Evolutionary conservation across 345 rosid genomes (phyloP).

Genomic region (Heritiera littoralis): DNA sequence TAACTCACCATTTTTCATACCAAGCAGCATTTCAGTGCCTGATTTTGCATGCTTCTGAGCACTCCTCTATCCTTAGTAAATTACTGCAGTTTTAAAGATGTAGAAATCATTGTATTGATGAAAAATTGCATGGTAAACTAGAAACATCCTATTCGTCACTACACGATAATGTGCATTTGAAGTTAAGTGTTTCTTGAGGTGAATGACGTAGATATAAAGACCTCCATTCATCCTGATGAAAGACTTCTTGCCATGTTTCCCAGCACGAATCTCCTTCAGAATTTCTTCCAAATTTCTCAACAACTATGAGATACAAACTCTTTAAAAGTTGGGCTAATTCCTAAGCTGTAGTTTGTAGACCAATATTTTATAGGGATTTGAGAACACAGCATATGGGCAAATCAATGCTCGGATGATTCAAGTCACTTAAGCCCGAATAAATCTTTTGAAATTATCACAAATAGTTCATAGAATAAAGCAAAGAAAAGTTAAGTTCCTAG

Average conservation of each 20-base stretch:
- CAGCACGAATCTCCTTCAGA: conserved; percentile 89
- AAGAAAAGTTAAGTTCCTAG: conserved; percentile 55
- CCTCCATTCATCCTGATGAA: conserved; percentile 99
- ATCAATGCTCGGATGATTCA: neutral
- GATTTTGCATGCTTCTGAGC: conserved; percentile 98
- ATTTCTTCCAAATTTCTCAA: conserved; percentile 94
- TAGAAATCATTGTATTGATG: neutral
- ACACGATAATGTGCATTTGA: neutral
- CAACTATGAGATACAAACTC: conserved; percentile 54
- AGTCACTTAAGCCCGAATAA: neutral
- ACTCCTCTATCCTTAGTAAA: conserved; percentile 94
- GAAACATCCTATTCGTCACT: neutral
- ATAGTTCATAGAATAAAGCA: conserved; percentile 10
- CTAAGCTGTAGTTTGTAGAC: no score
- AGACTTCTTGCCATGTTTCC: conserved; percentile 99
- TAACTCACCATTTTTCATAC: conserved; percentile 92
- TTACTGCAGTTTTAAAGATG: conserved; percentile 59
- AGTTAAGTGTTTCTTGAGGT: neutral
- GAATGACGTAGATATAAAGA: conserved; percentile 31
- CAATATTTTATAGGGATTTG: no score
- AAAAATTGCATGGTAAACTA: conserved; percentile 12
- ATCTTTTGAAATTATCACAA: neutral
- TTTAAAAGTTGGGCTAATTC: neutral
- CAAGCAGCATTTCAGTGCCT: conserved; percentile 96
- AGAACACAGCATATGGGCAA: neutral